Evolutionary conservation across 257 asterid genomes (phyloP), one percentile per base, ranked within the genome.

Genomic region (Forsythia viridissima): DNA sequence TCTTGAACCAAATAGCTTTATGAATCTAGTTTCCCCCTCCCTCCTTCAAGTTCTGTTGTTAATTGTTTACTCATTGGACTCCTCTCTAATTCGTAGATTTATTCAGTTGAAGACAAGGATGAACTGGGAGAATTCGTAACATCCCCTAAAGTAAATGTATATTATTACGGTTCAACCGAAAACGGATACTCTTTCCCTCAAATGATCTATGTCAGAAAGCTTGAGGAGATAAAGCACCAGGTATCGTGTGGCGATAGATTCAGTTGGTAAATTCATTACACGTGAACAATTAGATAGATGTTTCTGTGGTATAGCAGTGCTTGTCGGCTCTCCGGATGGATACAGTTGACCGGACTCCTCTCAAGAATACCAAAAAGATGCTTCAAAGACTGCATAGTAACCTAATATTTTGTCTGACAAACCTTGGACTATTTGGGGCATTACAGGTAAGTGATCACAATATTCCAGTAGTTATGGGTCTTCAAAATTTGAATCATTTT

Each of bases 381-480:
- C 97, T 96, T 72, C 90, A 81, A 39, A 89, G 61, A 85, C 83
- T 90, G 89, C 98, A 93, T 80, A 84, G 85, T 39, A 91, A 85
- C 85, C 80, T 96, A 75, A 79, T 82, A 70, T 93, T 92, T 85
- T 93, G 97, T 84, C 82, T 92, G 70, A 97, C 91, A 84, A 85
- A 88, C 82, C 93, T 96, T 78, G 99, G 99, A 73, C 85, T 92
- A 68, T 92, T 94, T 94, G 98, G 99, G 71, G 94, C 97, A 37
- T 86, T 91, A 76, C 95, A 92, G 95, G 99, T 96, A 87, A 80
- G 76, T 30, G 73, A 80, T 79, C 80, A 37, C 43, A 73, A 61
- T 63, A 55, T 73, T 80, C 41, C 34, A 79, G 57, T 79, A 69
- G 43, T 18, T 43, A 38, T 72, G 67, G 51, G 16, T 79, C 76